Percentiles rank a stretch among this genome's conserved stretches.
phyloP scores from a whole-genome alignment of 352 stramenopile species.

The Halophytophthora polymorphica region DNA sequence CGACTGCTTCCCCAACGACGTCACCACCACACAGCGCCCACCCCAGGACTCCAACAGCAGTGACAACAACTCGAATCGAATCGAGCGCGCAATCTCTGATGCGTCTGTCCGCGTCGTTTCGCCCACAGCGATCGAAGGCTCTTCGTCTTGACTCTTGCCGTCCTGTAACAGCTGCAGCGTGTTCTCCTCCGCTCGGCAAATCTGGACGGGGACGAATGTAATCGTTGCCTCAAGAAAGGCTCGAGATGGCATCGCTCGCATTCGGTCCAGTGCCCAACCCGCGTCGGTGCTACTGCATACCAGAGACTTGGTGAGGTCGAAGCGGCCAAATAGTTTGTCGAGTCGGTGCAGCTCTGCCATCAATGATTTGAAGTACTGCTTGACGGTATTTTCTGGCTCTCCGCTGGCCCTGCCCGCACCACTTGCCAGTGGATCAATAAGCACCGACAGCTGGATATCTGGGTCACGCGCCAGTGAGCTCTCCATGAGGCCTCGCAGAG shows the following conservation, averaged over 20 bases:
- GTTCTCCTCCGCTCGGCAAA: constrained; percentile 64
- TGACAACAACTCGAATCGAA: constrained; percentile 34
- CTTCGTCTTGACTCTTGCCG: constrained; percentile 18
- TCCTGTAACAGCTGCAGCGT: constrained; percentile 44
- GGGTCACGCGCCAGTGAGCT: constrained; percentile 13
- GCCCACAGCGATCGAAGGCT: not conserved
- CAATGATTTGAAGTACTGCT: constrained; percentile 28
- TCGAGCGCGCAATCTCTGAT: constrained; percentile 39
- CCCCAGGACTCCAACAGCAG: constrained; percentile 29
- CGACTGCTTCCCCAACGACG: constrained; percentile 55
- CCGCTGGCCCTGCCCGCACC: not conserved
- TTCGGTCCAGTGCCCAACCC: not conserved
- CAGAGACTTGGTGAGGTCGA: constrained; percentile 29
- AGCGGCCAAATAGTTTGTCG: constrained; percentile 34
- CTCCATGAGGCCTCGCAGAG: constrained; percentile 27
- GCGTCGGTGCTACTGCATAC: not conserved
- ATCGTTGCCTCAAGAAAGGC: constrained; percentile 30
- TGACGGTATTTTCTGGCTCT: not conserved
- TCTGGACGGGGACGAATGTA: constrained; percentile 67
- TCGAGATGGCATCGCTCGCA: constrained; percentile 5
- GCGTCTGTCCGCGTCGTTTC: constrained; percentile 22
- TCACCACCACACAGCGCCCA: constrained; percentile 23
- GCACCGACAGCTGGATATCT: constrained; percentile 13
- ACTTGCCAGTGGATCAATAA: not conserved
- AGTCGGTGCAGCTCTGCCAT: constrained; percentile 49